Conservation (phyloP, 2,329 filamentous ascomycete genomes). For the Trichoderma koningii region DNA sequence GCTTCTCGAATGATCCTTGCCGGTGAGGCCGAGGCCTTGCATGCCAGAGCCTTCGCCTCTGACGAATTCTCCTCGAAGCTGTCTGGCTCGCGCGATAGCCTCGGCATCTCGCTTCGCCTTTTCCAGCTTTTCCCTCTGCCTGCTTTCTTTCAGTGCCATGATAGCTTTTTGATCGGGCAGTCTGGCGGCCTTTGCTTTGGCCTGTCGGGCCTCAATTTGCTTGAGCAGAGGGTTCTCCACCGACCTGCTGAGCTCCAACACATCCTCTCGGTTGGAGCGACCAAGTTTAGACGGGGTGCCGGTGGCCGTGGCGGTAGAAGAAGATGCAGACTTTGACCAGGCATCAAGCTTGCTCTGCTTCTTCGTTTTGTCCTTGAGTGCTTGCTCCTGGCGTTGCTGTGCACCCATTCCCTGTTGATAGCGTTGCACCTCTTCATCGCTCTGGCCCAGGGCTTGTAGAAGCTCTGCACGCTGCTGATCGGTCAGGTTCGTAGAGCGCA, state of each 20-base stretch:
- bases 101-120: constrained; percentile 72
- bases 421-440: constrained; percentile 57
- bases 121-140: constrained; percentile 73
- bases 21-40: constrained; percentile 68
- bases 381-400: constrained; percentile 32
- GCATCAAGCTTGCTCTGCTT: constrained; percentile 63
- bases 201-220: constrained; percentile 46
- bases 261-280: constrained; percentile 50
- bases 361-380: constrained; percentile 45
- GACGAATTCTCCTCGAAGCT: constrained; percentile 42
- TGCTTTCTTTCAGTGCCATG: constrained; percentile 64
- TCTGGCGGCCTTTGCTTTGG: constrained; percentile 36
- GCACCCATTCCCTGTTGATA: constrained; percentile 44
- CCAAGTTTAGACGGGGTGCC: constrained; percentile 30
- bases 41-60: constrained; percentile 77
- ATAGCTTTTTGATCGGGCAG: constrained; percentile 44
- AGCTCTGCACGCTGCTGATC: constrained; percentile 84
- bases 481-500: constrained; percentile 76
- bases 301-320: constrained; percentile 19
- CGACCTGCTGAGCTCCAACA: constrained; percentile 50
- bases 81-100: constrained; percentile 68
- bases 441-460: constrained; percentile 61
- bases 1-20: constrained; percentile 78
- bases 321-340: constrained; percentile 57
- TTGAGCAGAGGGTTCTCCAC: constrained; percentile 53